Base-by-base conservation (phyloP, 768 basidiomycete genomes). In the Calocera cornea region DNA sequence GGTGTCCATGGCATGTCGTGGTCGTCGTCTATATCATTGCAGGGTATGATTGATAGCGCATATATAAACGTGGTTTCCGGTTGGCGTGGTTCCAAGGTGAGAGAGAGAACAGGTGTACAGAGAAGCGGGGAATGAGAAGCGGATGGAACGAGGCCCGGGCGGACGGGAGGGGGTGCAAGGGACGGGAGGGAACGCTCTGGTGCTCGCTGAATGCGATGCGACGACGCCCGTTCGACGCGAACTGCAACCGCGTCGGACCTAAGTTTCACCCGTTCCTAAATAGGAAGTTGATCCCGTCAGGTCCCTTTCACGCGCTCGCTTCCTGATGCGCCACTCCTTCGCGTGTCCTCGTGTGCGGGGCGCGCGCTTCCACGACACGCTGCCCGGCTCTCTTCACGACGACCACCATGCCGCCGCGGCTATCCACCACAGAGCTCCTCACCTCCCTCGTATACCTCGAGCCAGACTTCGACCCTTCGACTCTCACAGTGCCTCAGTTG, bases 341-440 rank as follows among this genome's bases (percentile, higher is more conserved):
- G 54, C 31, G 14, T 29, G 14, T 27, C 54, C 54, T 60, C 54
- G 54, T 60, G 54, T 60, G 54, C 16, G 27, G 44, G 11, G 54
- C 31, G 54, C 54, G 14, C 54, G 54, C 54, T 60, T 27, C 54
- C 54, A 60, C 54, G 54, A 60, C 54, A 60, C 54, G 54, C 24
- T 22, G 5, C 54, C 2, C 65, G 47, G 67, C 69, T 63, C 36
- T n/a, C 8, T 38, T 29, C n/a, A 7, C 65, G 34, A 22, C 41
- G 44, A 60, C 50, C 68, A 72, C 71, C 74, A 90, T 90, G 89
- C 89, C 89, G 73, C 83, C 86, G 70, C 54, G 54, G 16, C 77
- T 90, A 70, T 90, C 89, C n/a, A 80, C 90, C 33, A 82, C 88
- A 1, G 86, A 93, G 76, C 79, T 93, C 66, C 87, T 93, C 72